Evolutionary conservation across 805 yeast genomes (phyloP), one percentile per base, ranked within the genome.

Genomic region (Yarrowia porcina): DNA sequence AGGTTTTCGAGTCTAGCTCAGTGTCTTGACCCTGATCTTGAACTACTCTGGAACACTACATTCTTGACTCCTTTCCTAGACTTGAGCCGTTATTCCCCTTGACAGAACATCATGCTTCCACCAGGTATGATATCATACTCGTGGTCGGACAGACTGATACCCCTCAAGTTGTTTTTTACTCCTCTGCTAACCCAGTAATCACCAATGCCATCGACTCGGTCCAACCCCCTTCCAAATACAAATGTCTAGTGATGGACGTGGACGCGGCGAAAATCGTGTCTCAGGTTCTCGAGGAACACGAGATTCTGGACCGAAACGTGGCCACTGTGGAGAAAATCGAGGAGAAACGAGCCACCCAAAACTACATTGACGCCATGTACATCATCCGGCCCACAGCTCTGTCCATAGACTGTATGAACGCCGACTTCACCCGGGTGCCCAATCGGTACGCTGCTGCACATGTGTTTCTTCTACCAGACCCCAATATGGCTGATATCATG

Each of bases 351-450:
- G 81, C 82, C 44, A 80, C 84, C 17, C 86, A 85, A 72, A 74
- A 82, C 1, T 83, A 85, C 18, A 79, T 89, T 47, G 93, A 88
- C 67, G 97, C 91, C 7, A 77, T 94, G 10, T 94, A 94, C 73
- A 75, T 94, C 27, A 74, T 90, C 17, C 89, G 88, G 57, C 91
- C 96, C 0, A 74, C 84, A 5, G 74, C 76, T 35, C 90, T 82
- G 75, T 83, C 87, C 38, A 75, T 90, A 64, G 87, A 86, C 64
- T 92, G 98, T 74, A 79, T 94, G 20, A 74, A 84, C 52, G 85
- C 92, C 0, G 99, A 94, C 73, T 88, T 81, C 67, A 73, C 81
- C 5, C 80, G 82, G 10, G 76, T 78, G 20, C 88, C 93, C 0
- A 77, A 82, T n/a, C 81, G 96, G 63, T 94, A 92, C 75, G 83